Base-by-base conservation (phyloP, 2,329 filamentous ascomycete genomes). In the Nigrospora oryzae region DNA sequence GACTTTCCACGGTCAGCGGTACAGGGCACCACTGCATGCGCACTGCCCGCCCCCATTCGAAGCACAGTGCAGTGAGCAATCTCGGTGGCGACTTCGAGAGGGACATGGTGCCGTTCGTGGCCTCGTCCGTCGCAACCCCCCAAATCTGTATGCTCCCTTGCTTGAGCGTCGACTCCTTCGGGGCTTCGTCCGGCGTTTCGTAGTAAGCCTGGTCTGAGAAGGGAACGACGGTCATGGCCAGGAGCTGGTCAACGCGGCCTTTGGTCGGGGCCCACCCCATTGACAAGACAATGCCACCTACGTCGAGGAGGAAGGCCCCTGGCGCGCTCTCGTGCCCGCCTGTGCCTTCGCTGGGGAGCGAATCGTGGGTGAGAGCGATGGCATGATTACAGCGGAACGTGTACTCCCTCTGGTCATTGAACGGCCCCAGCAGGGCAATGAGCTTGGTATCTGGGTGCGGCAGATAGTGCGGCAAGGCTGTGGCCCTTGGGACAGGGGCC, bases 11-110 rank as follows among this genome's bases (percentile, higher is more conserved):
- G 2, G 56, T 52, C 16, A 66, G 54, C 4, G 62, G 57, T 0
- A 72, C 60, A 0, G 76, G 75, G 45, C 74, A 78, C 75, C 77
- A 81, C 48, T 67, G 67, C 30, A 80, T 59, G 31, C 71, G 67
- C 46, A 63, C 68, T 2, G 68, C 69, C 36, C 75, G 66, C 3
- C 77, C 76, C 61, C 67, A 73, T 35, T 72, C 64, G 14, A 76
- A 67, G 48, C 73, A 76, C 19, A 75, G 51, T 3, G 69, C 70
- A 38, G 64, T 63, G 1, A 61, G 57, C 5, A 74, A 59, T n/a
- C 52, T 61, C 0, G 74, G 70, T 4, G 54, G 50, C 7, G 53
- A 49, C 31, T 49, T 52, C n/a, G 62, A 63, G 31, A 65, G 68
- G 34, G 56, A 59, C 42, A 56, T 52, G 41, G 63, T 60, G 10